phyloP scores from a whole-genome alignment of 495 filamentous ascomycete species.

The Penicillium cosmopolitanum region DNA sequence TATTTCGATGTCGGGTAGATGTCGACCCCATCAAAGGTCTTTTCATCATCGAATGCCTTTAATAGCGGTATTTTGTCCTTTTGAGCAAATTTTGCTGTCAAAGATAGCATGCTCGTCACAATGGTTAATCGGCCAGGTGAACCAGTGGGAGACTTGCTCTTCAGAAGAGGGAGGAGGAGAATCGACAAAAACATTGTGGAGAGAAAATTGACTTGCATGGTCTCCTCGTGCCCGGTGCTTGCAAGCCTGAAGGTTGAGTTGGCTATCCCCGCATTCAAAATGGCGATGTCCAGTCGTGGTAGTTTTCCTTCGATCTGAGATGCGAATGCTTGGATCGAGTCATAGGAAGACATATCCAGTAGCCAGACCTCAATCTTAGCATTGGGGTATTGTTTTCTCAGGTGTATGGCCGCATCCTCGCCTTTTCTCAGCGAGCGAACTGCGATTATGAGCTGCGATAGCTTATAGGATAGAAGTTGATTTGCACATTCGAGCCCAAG shows the following conservation, averaged over 20 bases:
- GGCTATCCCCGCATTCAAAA: slow-evolving; percentile 57
- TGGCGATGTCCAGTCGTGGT: slow-evolving; percentile 48
- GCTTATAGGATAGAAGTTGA: slow-evolving; percentile 45
- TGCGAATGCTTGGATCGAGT: slow-evolving; percentile 47
- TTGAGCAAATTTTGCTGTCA: slow-evolving; percentile 37
- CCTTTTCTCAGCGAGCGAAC: slow-evolving; percentile 51
- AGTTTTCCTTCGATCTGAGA: slow-evolving; percentile 31
- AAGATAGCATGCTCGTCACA: slow-evolving; percentile 38
- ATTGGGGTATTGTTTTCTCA: slow-evolving; percentile 31
- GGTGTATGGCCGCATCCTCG: slow-evolving; percentile 34
- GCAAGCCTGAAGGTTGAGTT: slow-evolving; percentile 31
- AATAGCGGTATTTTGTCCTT: slow-evolving; percentile 40
- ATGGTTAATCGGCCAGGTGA: slow-evolving; percentile 44
- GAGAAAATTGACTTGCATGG: slow-evolving; percentile 40
- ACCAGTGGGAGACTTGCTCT: slow-evolving; percentile 31
- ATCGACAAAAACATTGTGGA: slow-evolving; percentile 52
- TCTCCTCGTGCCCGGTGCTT: slow-evolving; percentile 46
- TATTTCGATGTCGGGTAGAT: slow-evolving; percentile 47
- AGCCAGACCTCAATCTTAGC: slow-evolving; percentile 50
- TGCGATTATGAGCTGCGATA: slow-evolving; percentile 52
- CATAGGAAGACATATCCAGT: slow-evolving; percentile 53
- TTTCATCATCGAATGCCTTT: slow-evolving; percentile 44
- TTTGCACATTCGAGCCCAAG: slow-evolving; percentile 44
- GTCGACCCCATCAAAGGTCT: slow-evolving; percentile 35
- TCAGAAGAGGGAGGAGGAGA: slow-evolving; percentile 53